These are phyloP conservation scores for Penicillium angulare DNA, from an alignment of 495 filamentous ascomycete species.

Conservation along the genomic window DNA sequence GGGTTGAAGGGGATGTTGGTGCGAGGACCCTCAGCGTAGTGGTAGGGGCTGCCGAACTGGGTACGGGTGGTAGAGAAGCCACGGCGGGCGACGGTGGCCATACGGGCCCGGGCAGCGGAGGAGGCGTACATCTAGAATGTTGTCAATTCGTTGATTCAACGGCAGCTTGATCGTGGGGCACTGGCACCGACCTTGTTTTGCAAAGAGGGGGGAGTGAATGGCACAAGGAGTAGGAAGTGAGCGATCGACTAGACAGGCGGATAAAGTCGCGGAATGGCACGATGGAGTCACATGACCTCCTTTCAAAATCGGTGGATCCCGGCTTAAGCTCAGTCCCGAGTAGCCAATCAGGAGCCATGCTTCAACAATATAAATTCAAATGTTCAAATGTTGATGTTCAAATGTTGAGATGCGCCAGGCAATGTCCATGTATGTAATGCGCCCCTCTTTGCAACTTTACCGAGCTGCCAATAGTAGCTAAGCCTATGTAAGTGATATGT, in stretches of 20 bases:
- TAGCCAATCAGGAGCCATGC: not conserved
- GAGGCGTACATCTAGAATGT: slow-evolving; percentile 78
- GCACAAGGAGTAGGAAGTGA: slow-evolving; percentile 27
- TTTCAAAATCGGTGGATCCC: not conserved
- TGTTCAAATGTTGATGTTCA: no score
- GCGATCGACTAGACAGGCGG: slow-evolving; percentile 31
- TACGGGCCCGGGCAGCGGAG: slow-evolving; percentile 68
- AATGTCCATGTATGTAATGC: no score
- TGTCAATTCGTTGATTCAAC: slow-evolving; percentile 12
- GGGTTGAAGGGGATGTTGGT: slow-evolving; percentile 97
- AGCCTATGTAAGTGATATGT: no score
- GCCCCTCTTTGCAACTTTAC: no score
- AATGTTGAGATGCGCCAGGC: no score
- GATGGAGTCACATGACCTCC: slow-evolving; percentile 33
- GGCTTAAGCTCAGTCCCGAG: not conserved
- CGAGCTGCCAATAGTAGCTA: no score
- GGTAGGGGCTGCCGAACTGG: slow-evolving; percentile 86
- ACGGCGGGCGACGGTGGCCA: slow-evolving; percentile 71
- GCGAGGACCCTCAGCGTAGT: slow-evolving; percentile 95
- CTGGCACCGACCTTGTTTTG: slow-evolving; percentile 33
- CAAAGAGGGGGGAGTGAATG: slow-evolving; percentile 28
- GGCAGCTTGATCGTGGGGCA: no score
- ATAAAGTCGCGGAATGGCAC: slow-evolving; percentile 27
- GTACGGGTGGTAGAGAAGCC: slow-evolving; percentile 89
- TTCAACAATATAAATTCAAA: not conserved